Base-by-base conservation (phyloP, 1,284 basidiomycete genomes). In the Ceratorhiza oryzae-sativae region DNA sequence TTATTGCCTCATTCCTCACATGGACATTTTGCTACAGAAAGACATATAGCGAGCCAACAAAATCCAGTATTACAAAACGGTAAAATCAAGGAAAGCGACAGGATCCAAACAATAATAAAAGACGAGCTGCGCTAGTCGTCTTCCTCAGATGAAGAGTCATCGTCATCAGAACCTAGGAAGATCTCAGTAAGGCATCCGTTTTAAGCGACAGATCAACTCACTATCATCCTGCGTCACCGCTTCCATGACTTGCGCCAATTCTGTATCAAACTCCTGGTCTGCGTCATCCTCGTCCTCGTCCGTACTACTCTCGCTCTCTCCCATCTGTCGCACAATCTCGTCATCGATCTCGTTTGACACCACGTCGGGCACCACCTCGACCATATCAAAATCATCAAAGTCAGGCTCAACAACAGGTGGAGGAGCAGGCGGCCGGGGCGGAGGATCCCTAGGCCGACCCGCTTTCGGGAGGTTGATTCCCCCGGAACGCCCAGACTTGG, bases 81-180 rank as follows among this genome's bases (percentile, higher is more conserved):
- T 39, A 39, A 68, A 56, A 56, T 18, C 23, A 68, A 36, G 56
- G 36, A 56, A 46, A 46, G 51, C 34, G 56, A 68, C 10, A 56
- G 15, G 12, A 56, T 56, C 30, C 39, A 51, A 53, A 55, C 27
- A 65, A 49, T 36, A 49, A 46, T 45, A 46, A 46, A 68, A 68
- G 63, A 56, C 63, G 63, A 68, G 51, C 63, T 68, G 63, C 63
- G 41, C 51, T 68, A 68, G 63, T 68, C 63, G 63, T 68, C 63
- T 68, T 68, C 63, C 27, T 68, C 63, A 18, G 63, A 68, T 27
- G 49, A 55, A 56, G 62, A 65, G 32, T 68, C 63, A 10, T 39
- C 34, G 27, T 68, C 63, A 51, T 68, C 63, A 23, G 63, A 55
- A 39, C 39, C 63, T 68, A 23, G 20, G 6, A 32, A 18, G 18